These are phyloP conservation scores for Gelatoporia subvermispora DNA, from an alignment of 768 basidiomycete species.

Conservation along the genomic window DNA sequence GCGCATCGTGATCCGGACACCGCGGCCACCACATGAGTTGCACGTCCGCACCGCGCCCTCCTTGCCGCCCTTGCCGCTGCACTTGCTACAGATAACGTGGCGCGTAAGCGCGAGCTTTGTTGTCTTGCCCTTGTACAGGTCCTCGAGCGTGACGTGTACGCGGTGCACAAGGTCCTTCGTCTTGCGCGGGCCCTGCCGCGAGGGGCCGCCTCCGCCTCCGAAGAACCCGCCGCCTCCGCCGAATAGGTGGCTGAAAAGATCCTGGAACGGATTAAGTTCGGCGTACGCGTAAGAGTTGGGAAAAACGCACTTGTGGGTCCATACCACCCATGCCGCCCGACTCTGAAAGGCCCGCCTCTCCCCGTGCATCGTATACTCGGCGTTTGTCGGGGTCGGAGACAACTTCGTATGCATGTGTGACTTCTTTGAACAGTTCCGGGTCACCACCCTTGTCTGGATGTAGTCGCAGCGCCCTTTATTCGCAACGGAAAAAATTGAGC, in stretches of 20 bases:
- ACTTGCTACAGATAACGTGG: slow-evolving; percentile 89
- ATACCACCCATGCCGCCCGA: slow-evolving; percentile 90
- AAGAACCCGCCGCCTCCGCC: slow-evolving; percentile 82
- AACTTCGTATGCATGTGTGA: slow-evolving; percentile 92
- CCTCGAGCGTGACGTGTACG: slow-evolving; percentile 93
- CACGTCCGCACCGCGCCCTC: slow-evolving; percentile 90
- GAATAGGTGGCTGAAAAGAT: slow-evolving; percentile 95
- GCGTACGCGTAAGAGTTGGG: background rate
- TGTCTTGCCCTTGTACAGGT: slow-evolving; percentile 98
- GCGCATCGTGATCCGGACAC: slow-evolving; percentile 84
- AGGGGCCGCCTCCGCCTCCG: slow-evolving; percentile 48
- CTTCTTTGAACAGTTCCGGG: slow-evolving; percentile 95
- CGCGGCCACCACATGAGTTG: slow-evolving; percentile 76
- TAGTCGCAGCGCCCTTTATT: slow-evolving; percentile 66
- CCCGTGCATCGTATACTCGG: slow-evolving; percentile 79
- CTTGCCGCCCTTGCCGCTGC: slow-evolving; percentile 96
- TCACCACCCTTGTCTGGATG: slow-evolving; percentile 96
- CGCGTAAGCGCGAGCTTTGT: slow-evolving; percentile 96
- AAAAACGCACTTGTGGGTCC: slow-evolving; percentile 78
- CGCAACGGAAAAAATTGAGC: slow-evolving; percentile 6
- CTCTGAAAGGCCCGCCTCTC: slow-evolving; percentile 87
- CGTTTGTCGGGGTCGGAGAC: slow-evolving; percentile 85
- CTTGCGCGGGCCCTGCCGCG: slow-evolving; percentile 71
- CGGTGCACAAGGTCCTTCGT: slow-evolving; percentile 99
- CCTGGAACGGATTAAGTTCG: slow-evolving; percentile 38